Evolutionary conservation across 768 basidiomycete species (phyloP), one percentile per base, ranked within the genome.

Genomic region (Boletus patriciae): DNA sequence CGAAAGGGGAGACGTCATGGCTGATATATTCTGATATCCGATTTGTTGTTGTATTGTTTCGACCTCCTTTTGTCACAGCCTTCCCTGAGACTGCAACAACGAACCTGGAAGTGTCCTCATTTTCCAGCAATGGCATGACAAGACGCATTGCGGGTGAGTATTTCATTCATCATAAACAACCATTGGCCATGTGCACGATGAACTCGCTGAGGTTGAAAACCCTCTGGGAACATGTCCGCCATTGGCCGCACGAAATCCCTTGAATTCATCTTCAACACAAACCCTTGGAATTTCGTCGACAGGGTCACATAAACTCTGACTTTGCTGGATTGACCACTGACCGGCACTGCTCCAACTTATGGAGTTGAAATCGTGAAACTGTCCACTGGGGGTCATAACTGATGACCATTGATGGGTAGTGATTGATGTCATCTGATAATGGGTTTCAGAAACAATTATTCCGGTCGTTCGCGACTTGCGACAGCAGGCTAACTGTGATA

Each of bases 1-100:
- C 15, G 82, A 82, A n/a, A 65, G 72, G 29, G 60, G 36, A 44
- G 72, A 66, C 19, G 21, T 73, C 12, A 70, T 71, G 70, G 71
- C 66, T 12, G 71, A 73, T 50, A 73, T 73, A 64, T 71, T 73
- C 56, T 71, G 55, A 66, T 41, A n/a, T 49, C 37, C 27, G 38
- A 25, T 19, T 7, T n/a, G 38, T 21, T 34, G 42, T 46, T 55
- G 44, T 59, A 45, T 27, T 44, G 13, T 60, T 58, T 36, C 21
- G 34, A 38, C 18, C 25, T 23, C 29, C 6, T 18, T 23, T 51
- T 31, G 45, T 27, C 38, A 23, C 33, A 9, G 19, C 36, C 29
- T 29, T 46, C 1, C 31, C 12, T 7, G 18, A 34, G 47, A 4
- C 36, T 45, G 11, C 13, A 34, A 37, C 18, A 46, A 49, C 25